Evolutionary conservation across 441 rosid species (phyloP).

Genomic region (Populus trichocarpa): DNA sequence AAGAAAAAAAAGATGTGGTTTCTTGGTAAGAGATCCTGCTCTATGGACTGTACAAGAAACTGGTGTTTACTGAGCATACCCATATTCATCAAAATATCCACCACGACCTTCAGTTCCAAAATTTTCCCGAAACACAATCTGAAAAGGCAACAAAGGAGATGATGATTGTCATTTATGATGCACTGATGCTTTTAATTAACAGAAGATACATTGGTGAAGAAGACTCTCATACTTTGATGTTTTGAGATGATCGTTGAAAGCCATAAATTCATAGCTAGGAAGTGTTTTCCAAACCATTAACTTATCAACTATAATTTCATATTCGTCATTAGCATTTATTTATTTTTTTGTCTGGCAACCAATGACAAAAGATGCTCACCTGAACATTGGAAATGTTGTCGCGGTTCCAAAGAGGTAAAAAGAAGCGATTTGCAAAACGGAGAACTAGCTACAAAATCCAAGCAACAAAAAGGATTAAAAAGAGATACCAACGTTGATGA

Average conservation of each 20-base stretch:
- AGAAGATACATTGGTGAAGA: not conserved
- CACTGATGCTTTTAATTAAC: not conserved
- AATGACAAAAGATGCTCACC: slow-evolving; percentile 41
- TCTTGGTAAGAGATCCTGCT: slow-evolving; percentile 4
- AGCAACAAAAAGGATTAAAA: slow-evolving; percentile 22
- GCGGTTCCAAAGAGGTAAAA: slow-evolving; percentile 99
- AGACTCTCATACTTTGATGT: not conserved
- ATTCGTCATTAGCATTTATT: not conserved
- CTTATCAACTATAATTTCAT: slow-evolving; percentile 1
- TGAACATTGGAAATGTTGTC: slow-evolving; percentile 95
- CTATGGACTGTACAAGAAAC: not conserved
- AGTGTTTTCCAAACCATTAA: not conserved
- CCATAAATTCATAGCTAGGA: not conserved
- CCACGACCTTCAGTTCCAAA: slow-evolving; percentile 99
- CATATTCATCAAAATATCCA: slow-evolving; percentile 98
- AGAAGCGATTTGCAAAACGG: slow-evolving; percentile 96
- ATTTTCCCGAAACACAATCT: slow-evolving; percentile 97
- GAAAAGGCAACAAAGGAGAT: slow-evolving; percentile 18
- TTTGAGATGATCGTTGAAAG: not conserved
- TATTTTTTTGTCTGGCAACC: not conserved
- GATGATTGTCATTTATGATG: not conserved
- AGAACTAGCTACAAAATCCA: slow-evolving; percentile 72
- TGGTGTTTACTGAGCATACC: slow-evolving; percentile 44
- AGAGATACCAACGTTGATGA: slow-evolving; percentile 15
- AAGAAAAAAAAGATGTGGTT: slow-evolving; percentile 1